Percentiles rank a stretch among this genome's conserved stretches.
Conservation (phyloP, 768 basidiomycete species). For the Panaeolus papilionaceus region DNA sequence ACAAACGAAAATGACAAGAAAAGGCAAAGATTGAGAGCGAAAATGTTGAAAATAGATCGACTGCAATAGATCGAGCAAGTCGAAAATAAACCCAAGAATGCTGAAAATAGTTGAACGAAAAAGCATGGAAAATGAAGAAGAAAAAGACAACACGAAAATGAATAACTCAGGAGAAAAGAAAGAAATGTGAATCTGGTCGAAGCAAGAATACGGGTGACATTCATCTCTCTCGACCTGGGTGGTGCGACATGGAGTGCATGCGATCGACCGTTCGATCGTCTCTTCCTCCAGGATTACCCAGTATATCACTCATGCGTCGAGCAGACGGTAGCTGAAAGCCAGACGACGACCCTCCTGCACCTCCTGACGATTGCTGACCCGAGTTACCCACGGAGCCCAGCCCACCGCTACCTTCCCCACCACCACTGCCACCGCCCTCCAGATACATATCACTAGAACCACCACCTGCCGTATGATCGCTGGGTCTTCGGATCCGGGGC, state of each 20-base stretch:
- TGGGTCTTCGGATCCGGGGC: constrained; percentile 55
- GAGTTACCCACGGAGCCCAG: neutral
- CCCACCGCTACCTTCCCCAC: neutral
- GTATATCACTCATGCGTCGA: constrained; percentile 11
- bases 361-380: neutral
- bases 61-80: neutral
- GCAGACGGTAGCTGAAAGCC: constrained; percentile 1
- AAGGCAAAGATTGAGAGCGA: neutral
- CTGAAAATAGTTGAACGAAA: neutral
- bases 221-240: constrained; percentile 4
- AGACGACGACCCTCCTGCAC: constrained; percentile 2
- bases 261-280: constrained; percentile 7
- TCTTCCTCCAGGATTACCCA: neutral
- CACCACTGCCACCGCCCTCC: neutral
- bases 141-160: neutral
- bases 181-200: neutral
- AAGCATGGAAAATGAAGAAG: neutral
- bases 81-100: neutral
- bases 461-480: constrained; percentile 31
- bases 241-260: constrained; percentile 8
- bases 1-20: neutral
- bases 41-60: neutral
- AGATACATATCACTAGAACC: constrained; percentile 1
- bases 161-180: neutral
- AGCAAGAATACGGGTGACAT: neutral